Percentiles rank a stretch among this genome's conserved stretches.
Evolutionary conservation across 345 rosid species (phyloP).

Genomic region (Melastoma malabathricum): DNA sequence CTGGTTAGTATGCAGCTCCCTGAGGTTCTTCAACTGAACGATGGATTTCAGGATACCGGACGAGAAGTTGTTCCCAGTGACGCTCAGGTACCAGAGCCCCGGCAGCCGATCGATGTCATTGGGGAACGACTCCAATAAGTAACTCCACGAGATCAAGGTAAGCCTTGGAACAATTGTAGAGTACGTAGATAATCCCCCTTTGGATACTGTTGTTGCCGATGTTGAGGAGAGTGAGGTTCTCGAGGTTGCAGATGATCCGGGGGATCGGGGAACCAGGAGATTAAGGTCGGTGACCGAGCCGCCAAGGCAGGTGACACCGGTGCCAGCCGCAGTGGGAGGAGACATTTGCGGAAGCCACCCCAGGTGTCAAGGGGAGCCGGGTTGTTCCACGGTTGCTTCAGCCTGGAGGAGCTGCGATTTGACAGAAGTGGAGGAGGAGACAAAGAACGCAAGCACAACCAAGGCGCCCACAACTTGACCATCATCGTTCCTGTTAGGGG

Average conservation of each 20-base stretch:
- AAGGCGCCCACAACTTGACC: no score
- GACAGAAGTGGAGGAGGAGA: neutral
- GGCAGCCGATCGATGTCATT: slow-evolving; percentile 27
- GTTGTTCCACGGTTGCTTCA: slow-evolving; percentile 31
- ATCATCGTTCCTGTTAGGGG: no score
- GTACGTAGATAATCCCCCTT: slow-evolving; percentile 25
- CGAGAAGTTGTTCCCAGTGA: slow-evolving; percentile 29
- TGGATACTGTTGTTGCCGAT: slow-evolving; percentile 19
- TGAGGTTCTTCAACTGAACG: slow-evolving; percentile 22
- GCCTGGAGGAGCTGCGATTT: slow-evolving; percentile 5
- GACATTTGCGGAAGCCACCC: slow-evolving; percentile 15
- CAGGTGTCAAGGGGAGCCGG: slow-evolving; percentile 25
- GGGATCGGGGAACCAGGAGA: slow-evolving; percentile 26
- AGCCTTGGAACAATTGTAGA: slow-evolving; percentile 28
- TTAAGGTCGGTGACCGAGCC: slow-evolving; percentile 18
- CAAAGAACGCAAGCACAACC: neutral
- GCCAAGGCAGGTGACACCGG: slow-evolving; percentile 27
- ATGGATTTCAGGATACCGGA: slow-evolving; percentile 32
- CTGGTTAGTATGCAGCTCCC: slow-evolving; percentile 14
- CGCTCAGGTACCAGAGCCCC: slow-evolving; percentile 17
- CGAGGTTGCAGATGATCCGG: slow-evolving; percentile 36
- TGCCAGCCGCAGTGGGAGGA: slow-evolving; percentile 45
- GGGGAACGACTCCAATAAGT: slow-evolving; percentile 35
- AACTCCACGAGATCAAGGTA: slow-evolving; percentile 33
- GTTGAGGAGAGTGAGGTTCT: slow-evolving; percentile 19